Percentiles rank a stretch among this genome's conserved stretches.
Conservation (phyloP, 306 rosid species). For the Cicer judaicum region DNA sequence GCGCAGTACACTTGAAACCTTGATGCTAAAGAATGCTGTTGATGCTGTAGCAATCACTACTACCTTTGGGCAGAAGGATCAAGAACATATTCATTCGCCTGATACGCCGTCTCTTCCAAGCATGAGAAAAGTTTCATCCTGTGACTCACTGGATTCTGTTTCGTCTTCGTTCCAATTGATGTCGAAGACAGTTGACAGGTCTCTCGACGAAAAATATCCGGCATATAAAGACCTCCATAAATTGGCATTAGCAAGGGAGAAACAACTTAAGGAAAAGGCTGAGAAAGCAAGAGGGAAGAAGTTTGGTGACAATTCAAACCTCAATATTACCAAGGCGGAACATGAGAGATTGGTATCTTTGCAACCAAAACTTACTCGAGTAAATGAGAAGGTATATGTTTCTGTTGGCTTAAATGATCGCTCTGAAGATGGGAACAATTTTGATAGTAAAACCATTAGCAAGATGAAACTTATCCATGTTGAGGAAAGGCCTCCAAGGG, state of each 20-base stretch:
- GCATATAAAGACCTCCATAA: conserved; percentile 90
- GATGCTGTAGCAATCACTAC: conserved; percentile 83
- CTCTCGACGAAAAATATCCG: conserved; percentile 84
- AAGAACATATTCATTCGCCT: conserved; percentile 64
- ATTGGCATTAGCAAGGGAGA: conserved; percentile 89
- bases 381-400: conserved; percentile 70
- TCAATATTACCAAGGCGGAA: conserved; percentile 53
- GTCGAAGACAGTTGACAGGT: conserved; percentile 90
- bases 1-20: conserved; percentile 75
- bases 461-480: conserved; percentile 78
- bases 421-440: conserved; percentile 55
- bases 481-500: conserved; percentile 84
- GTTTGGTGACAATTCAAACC: conserved; percentile 68
- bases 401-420: conserved; percentile 57
- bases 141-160: conserved; percentile 69
- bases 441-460: conserved; percentile 66
- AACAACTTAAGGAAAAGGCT: conserved; percentile 81
- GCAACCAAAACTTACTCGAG: conserved; percentile 70
- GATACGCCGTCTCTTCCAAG: conserved; percentile 60
- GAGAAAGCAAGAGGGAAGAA: conserved; percentile 75
- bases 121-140: conserved; percentile 58
- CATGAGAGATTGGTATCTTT: conserved; percentile 54
- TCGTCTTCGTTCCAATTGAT: conserved; percentile 85
- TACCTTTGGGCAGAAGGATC: conserved; percentile 69
- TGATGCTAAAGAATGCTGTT: conserved; percentile 78